These are phyloP conservation scores for Monoraphidium neglectum DNA, from an alignment of 139 green algal species.

Conservation along the genomic window DNA sequence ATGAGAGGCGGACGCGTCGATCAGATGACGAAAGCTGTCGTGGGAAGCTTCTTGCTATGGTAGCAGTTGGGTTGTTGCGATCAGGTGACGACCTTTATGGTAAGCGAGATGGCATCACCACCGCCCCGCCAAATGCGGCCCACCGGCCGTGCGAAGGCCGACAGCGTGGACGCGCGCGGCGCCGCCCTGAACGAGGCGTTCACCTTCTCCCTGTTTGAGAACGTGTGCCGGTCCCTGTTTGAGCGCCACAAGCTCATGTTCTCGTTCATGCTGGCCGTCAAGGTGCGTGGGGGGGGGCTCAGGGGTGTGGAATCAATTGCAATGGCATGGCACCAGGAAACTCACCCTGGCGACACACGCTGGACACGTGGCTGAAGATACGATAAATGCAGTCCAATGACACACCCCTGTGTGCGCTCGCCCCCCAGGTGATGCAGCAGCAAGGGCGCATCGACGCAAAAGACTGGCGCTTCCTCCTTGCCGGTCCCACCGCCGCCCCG, in stretches of 20 bases:
- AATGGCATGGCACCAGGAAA: too few relatives aligned
- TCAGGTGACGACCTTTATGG: too few relatives aligned
- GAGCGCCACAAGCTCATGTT: conserved; percentile 87
- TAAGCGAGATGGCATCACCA: too few relatives aligned
- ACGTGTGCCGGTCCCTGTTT: conserved; percentile 81
- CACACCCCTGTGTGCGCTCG: conserved; percentile 72
- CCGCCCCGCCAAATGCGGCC: too few relatives aligned
- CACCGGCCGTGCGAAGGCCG: conserved; percentile 26
- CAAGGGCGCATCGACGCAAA: conserved; percentile 49
- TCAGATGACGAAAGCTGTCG: too few relatives aligned
- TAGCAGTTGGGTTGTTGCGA: too few relatives aligned
- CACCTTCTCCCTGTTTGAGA: conserved; percentile 82
- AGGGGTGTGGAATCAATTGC: too few relatives aligned
- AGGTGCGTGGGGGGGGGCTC: conserved; percentile 36
- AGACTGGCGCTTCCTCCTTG: conserved; percentile 68
- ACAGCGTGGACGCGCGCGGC: conserved; percentile 63
- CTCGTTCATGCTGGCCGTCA: conserved; percentile 69
- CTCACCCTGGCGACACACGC: too few relatives aligned
- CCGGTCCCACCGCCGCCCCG: conserved; percentile 36
- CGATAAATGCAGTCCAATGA: conserved; percentile 53
- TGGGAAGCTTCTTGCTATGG: too few relatives aligned
- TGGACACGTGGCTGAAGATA: too few relatives aligned
- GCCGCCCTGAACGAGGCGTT: conserved; percentile 76
- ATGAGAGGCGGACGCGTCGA: too few relatives aligned
- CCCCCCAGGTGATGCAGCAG: conserved; percentile 62